Conservation (phyloP, 345 rosid species). For the Eucalyptus melliodora region DNA sequence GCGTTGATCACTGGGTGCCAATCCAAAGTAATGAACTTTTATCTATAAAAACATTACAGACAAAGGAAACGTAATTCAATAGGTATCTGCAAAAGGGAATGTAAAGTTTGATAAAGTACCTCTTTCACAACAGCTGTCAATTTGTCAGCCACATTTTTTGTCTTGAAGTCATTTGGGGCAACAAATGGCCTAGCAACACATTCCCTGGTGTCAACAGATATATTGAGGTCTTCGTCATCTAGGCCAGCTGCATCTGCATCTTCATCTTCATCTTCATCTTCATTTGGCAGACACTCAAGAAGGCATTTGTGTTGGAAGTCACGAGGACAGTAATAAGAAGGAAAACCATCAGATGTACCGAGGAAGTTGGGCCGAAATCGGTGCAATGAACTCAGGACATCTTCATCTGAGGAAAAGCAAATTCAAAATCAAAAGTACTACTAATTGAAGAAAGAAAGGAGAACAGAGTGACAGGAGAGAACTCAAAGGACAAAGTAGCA, state of each 20-base stretch:
- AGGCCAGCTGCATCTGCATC: conserved; percentile 5
- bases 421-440: neutral
- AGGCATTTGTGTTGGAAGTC: conserved; percentile 64
- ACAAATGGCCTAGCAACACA: conserved; percentile 72
- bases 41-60: conserved; percentile 23
- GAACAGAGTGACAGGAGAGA: neutral
- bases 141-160: conserved; percentile 28
- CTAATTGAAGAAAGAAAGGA: neutral
- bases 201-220: conserved; percentile 24
- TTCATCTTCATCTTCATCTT: conserved; percentile 16
- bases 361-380: conserved; percentile 68
- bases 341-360: conserved; percentile 29
- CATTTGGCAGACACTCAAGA: conserved; percentile 27
- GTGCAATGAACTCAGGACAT: conserved; percentile 48
- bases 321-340: conserved; percentile 44
- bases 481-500: neutral
- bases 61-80: neutral
- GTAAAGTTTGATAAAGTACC: conserved; percentile 25
- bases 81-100: neutral
- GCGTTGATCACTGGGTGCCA: conserved; percentile 2
- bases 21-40: conserved; percentile 24
- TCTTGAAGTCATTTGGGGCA: conserved; percentile 34
- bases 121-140: conserved; percentile 40
- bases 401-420: conserved; percentile 57
- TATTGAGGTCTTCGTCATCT: conserved; percentile 25